Percentiles rank a stretch among this genome's conserved stretches.
Conservation (phyloP, 1,284 basidiomycete species). For the Trichosporon sp. region DNA sequence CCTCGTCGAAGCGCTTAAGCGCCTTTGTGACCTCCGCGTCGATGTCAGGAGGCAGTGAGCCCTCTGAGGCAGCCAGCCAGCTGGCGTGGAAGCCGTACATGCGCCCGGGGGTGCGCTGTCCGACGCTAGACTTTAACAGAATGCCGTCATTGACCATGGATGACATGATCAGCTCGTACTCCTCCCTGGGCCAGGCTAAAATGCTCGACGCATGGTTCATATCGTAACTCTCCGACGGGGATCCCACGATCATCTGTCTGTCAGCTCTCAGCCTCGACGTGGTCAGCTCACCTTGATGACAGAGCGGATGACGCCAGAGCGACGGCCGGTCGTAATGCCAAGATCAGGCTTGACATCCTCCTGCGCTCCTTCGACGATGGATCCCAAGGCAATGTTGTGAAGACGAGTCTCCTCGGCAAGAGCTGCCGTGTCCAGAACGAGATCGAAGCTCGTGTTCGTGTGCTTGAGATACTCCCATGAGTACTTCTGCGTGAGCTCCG, state of each 20-base stretch:
- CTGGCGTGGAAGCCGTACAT: constrained; percentile 28
- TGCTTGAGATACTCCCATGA: constrained; percentile 49
- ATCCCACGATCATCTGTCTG: constrained; percentile 60
- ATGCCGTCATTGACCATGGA: constrained; percentile 32
- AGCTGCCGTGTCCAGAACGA: constrained; percentile 8
- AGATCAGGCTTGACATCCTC: constrained; percentile 5
- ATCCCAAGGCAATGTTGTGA: constrained; percentile 56
- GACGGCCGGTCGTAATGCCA: background rate
- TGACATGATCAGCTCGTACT: constrained; percentile 54
- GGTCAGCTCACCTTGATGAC: constrained; percentile 59
- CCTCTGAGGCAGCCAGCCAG: constrained; percentile 51
- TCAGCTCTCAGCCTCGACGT: constrained; percentile 8
- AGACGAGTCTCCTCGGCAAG: constrained; percentile 62
- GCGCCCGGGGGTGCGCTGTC: constrained; percentile 15
- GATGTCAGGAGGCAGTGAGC: constrained; percentile 57
- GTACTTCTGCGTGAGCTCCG: constrained; percentile 58
- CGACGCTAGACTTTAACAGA: constrained; percentile 21
- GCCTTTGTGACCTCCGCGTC: constrained; percentile 56
- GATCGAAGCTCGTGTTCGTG: constrained; percentile 59
- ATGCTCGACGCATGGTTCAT: constrained; percentile 56
- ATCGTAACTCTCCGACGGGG: constrained; percentile 62
- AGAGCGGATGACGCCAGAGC: constrained; percentile 56
- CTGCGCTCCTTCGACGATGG: constrained; percentile 50
- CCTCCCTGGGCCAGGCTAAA: constrained; percentile 56
- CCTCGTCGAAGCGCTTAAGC: constrained; percentile 58